Conservation (phyloP, 2,329 filamentous ascomycete species). For the Pseudopithomyces maydicus region DNA sequence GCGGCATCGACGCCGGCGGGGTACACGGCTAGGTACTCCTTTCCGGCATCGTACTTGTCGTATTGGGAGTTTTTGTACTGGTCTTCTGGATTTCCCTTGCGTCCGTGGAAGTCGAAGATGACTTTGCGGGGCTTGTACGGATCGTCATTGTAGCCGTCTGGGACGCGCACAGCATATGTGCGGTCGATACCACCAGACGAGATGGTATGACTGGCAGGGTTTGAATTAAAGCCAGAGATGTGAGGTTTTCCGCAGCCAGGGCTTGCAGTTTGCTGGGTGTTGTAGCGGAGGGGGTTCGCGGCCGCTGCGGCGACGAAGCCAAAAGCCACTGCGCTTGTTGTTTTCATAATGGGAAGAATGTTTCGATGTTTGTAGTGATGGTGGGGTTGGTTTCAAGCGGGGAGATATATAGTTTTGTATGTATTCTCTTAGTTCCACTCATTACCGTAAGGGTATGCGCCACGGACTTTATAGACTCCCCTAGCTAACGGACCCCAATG, state of each 20-base stretch:
- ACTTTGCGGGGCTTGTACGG: conserved; percentile 1
- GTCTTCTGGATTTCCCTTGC: not conserved
- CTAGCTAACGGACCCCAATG: not conserved
- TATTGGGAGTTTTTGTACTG: conserved; percentile 2
- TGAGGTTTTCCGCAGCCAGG: not conserved
- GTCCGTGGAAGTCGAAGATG: conserved; percentile 7
- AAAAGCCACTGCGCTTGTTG: not conserved
- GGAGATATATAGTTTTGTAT: not conserved
- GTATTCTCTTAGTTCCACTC: not conserved
- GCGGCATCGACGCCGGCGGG: conserved; percentile 5
- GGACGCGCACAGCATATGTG: conserved; percentile 4
- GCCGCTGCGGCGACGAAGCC: conserved; percentile 3
- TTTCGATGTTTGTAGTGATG: not conserved
- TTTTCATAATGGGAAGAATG: not conserved
- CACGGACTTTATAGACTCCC: not conserved
- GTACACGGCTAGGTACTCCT: conserved; percentile 4
- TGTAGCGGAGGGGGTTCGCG: not conserved
- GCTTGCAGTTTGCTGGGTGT: not conserved
- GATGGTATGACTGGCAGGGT: conserved; percentile 5
- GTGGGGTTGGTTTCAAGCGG: not conserved
- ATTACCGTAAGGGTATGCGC: conserved; percentile 1
- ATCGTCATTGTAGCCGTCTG: conserved; percentile 4
- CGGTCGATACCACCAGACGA: not conserved
- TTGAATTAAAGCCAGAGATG: conserved; percentile 1
- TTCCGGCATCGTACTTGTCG: not conserved